Evolutionary conservation across 441 rosid genomes (phyloP).

Genomic region (Euphorbia schlechtendalii): DNA sequence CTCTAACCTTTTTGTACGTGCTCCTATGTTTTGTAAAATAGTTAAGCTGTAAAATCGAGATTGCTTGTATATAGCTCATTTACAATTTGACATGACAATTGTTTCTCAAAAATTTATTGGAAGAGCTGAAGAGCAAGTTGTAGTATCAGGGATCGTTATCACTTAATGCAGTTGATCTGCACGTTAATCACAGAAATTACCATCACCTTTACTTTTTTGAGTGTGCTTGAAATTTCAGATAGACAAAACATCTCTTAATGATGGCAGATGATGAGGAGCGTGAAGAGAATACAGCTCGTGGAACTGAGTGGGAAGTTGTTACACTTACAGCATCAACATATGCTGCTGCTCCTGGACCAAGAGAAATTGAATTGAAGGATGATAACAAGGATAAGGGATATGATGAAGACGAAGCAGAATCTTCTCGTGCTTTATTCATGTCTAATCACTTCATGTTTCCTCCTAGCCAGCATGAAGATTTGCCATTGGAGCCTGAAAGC

Average conservation of each 20-base stretch:
- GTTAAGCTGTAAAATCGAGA: background rate
- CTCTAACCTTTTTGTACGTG: too few relatives aligned
- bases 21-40: background rate
- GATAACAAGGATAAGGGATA: constrained; percentile 28
- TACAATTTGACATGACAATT: background rate
- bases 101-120: background rate
- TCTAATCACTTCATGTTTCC: constrained; percentile 85
- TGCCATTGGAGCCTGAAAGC: constrained; percentile 45
- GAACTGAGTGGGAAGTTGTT: constrained; percentile 96
- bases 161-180: background rate
- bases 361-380: constrained; percentile 34
- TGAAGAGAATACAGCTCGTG: constrained; percentile 47
- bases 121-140: background rate
- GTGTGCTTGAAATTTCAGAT: constrained; percentile 21
- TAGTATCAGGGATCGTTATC: background rate
- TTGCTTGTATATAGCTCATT: background rate
- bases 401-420: constrained; percentile 37
- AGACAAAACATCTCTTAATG: constrained; percentile 12
- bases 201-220: constrained; percentile 2
- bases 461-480: constrained; percentile 77
- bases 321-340: constrained; percentile 92
- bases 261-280: constrained; percentile 68
- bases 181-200: background rate
- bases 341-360: constrained; percentile 80
- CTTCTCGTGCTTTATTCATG: constrained; percentile 66